A percentile compares a stretch with the other conserved stretches of the same genome.
Conservation (phyloP, 805 yeast species). For the Lipomyces yamanashiensis region DNA sequence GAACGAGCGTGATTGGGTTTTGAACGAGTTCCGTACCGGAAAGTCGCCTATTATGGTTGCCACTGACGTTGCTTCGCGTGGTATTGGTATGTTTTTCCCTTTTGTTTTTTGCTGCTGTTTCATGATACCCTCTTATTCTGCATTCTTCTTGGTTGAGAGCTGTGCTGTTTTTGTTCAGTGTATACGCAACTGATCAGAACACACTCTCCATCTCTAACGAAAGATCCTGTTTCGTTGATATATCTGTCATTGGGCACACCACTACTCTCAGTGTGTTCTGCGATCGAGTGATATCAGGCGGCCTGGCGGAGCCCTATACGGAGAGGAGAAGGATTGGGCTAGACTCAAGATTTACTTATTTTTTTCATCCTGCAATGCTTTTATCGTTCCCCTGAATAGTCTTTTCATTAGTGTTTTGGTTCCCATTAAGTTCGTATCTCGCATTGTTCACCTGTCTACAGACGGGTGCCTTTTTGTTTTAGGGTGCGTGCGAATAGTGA, state of each 20-base stretch:
- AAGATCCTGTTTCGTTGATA: not conserved
- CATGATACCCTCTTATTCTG: slow-evolving; percentile 12
- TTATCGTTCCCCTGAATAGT: not conserved
- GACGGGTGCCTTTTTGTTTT: too few relatives aligned
- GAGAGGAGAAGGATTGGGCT: slow-evolving; percentile 17
- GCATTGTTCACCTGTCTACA: too few relatives aligned
- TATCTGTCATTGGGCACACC: not conserved
- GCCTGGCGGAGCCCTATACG: slow-evolving; percentile 9
- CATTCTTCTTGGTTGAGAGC: not conserved
- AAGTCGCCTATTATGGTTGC: slow-evolving; percentile 97
- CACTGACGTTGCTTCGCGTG: slow-evolving; percentile 99
- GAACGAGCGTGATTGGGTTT: slow-evolving; percentile 98
- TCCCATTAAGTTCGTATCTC: not conserved
- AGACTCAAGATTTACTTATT: slow-evolving; percentile 6
- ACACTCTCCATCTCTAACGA: not conserved
- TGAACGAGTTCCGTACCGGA: slow-evolving; percentile 88
- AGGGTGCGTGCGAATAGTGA: not conserved
- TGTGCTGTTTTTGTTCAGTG: not conserved
- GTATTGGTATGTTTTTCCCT: slow-evolving; percentile 79
- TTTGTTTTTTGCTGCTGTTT: not conserved
- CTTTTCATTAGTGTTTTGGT: slow-evolving; percentile 7
- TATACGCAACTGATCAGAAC: not conserved
- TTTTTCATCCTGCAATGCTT: slow-evolving; percentile 10
- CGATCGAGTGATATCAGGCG: slow-evolving; percentile 7
- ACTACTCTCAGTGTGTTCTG: not conserved